Base-by-base conservation (phyloP, 2,329 filamentous ascomycete species). In the Fusarium luffae region DNA sequence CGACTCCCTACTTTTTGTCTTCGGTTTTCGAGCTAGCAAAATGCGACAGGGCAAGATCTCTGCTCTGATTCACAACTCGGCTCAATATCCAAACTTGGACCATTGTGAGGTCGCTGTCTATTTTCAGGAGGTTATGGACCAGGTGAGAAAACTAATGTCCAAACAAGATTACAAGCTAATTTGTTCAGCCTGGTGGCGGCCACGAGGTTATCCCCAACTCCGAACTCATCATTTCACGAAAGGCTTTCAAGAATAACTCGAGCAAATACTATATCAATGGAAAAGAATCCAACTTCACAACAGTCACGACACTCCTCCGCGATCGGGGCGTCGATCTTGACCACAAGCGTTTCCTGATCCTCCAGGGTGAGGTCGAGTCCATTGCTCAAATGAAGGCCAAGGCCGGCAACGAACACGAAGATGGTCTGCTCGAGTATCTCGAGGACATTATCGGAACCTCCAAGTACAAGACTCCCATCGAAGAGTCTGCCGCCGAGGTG, bases 361-460 rank as follows among this genome's bases (percentile, higher is more conserved):
- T 99, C 13, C 96, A 99, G 80, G 96, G 96, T 76, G 96, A 99
- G 79, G 96, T 99, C 63, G 96, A 99, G 79, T 98, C 95, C 0
- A 99, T 99, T 77, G 95, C 96, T 9, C 96, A 98, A 81, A 99
- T 99, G 96, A 99, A 99, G 81, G 87, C 97, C 19, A 99, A 99
- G 80, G 96, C 97, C 6, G 90, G 88, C 43, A 95, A 93, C 74
- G 96, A 99, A 79, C 95, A 98, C 76, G 96, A 99, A 66, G 96
- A 99, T 75, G 96, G 96, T 14, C 87, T 99, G 5, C 85, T 99
- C 19, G 96, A 99, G 79, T 99, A 99, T 70, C 88, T 99, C 0
- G 96, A 99, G 79, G 96, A 99, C 76, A 99, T 99, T 66, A 98
- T 99, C 74, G 96, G 97, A 68, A 99, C 96, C 0, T 98, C 96